Evolutionary conservation across 2,329 filamentous ascomycete genomes (phyloP), one percentile per base, ranked within the genome.

Genomic region (Elsinoe batatas): DNA sequence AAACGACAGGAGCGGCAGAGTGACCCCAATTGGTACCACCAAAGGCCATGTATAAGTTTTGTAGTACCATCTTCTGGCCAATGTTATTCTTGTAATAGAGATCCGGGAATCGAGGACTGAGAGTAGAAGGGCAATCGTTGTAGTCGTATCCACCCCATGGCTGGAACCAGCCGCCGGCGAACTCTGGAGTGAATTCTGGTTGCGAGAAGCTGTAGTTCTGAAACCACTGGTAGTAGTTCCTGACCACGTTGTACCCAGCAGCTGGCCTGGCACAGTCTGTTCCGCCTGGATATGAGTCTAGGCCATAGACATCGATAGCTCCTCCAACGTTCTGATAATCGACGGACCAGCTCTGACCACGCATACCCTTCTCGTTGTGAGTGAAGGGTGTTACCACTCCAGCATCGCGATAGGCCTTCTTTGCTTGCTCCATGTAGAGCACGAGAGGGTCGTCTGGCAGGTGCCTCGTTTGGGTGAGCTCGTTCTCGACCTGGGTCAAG

Each of bases 1-100:
- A 57, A 22, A 81, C 79, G 0, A 81, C 76, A 0, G 81, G 79
- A 2, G 76, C 76, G 11, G 79, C 77, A 35, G 81, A 69, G 51
- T 76, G 76, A 2, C 80, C 81, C 80, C 80, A 84, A 59, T 80
- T 83, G 0, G 81, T 84, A 2, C 81, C 82, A 3, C 82, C 82
- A 54, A 77, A 84, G 49, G 81, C 68, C 80, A 85, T 84, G 63
- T 85, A 85, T 3, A 85, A 67, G 32, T 75, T 82, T 56, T 83
- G 75, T 0, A 79, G 78, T 0, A 79, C 82, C 3, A 82, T 75
- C 0, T 78, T 72, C 61, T 84, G 79, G 12, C 74, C 79, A 20
- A 85, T 78, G 53, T 83, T 75, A 62, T 83, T 78, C 15, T 81
- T 74, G 65, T 85, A 85, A 67, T 82, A 84, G 3, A 85, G 64